Evolutionary conservation across 345 rosid genomes (phyloP).

Genomic region (Aurinia saxatilis): DNA sequence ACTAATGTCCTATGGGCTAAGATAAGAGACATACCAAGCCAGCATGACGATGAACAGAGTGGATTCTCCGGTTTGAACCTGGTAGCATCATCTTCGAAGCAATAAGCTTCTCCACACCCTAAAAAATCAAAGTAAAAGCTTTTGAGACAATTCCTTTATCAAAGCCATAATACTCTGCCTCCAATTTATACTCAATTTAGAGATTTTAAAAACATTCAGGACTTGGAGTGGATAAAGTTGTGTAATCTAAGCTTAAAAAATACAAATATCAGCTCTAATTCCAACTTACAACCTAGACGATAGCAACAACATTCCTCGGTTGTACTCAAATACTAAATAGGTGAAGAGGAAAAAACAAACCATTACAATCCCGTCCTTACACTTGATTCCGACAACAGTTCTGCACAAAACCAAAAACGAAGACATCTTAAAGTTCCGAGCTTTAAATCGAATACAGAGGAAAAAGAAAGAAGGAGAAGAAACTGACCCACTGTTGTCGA

Average conservation of each 20-base stretch:
- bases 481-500: constrained; percentile 92
- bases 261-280: too few species aligned
- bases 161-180: too few species aligned
- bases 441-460: not conserved
- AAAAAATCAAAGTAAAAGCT: constrained; percentile 10
- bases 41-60: constrained; percentile 90
- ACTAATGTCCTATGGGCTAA: not conserved
- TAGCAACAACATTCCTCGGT: too few species aligned
- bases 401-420: constrained; percentile 31
- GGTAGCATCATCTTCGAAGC: constrained; percentile 98
- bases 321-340: too few species aligned
- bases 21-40: constrained; percentile 60
- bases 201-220: too few species aligned
- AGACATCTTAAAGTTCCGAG: constrained; percentile 3
- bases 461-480: not conserved
- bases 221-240: too few species aligned
- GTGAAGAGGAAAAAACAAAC: too few species aligned
- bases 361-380: constrained; percentile 97
- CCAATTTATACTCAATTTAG: too few species aligned
- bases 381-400: constrained; percentile 93
- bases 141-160: not conserved
- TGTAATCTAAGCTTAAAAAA: too few species aligned
- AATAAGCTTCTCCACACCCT: constrained; percentile 99
- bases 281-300: not conserved
- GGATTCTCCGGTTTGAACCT: constrained; percentile 92